These are phyloP conservation scores for Hansfordia pulvinata DNA, from an alignment of 2,329 filamentous ascomycete genomes.

Conservation along the genomic window DNA sequence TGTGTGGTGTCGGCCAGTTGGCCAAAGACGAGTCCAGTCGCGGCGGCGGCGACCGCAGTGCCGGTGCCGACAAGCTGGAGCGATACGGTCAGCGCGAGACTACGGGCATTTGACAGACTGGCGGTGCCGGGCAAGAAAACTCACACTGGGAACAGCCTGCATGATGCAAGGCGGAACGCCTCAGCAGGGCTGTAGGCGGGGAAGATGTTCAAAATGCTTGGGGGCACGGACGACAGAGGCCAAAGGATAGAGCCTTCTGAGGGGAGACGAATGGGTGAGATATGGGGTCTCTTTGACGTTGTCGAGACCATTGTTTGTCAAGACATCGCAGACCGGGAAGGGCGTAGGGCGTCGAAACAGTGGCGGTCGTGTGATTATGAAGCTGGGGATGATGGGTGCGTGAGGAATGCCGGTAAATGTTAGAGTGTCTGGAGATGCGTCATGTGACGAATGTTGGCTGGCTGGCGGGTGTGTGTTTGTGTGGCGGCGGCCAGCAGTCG, in stretches of 20 bases:
- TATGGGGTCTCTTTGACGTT: conserved; percentile 11
- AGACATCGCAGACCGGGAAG: conserved; percentile 14
- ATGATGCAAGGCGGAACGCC: conserved; percentile 29
- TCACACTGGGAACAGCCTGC: conserved; percentile 41
- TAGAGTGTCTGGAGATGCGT: too few relatives aligned
- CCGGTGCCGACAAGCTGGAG: conserved; percentile 45
- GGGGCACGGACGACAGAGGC: too few relatives aligned
- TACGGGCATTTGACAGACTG: neutral
- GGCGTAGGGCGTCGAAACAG: conserved; percentile 3
- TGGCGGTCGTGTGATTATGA: too few relatives aligned
- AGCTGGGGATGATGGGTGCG: too few relatives aligned
- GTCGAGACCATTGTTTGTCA: conserved; percentile 19
- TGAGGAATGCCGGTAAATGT: too few relatives aligned
- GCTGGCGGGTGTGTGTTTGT: too few relatives aligned
- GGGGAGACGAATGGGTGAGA: conserved; percentile 14
- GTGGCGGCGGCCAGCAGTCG: too few relatives aligned
- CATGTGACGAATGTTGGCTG: too few relatives aligned
- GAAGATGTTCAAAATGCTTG: too few relatives aligned
- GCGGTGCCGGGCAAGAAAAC: conserved; percentile 10
- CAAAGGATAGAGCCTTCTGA: conserved; percentile 18
- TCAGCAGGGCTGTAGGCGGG: too few relatives aligned
- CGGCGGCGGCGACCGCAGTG: conserved; percentile 46
- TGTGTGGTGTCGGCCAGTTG: conserved; percentile 34
- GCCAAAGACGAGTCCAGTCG: conserved; percentile 44
- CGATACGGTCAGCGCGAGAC: conserved; percentile 8